phyloP scores from a whole-genome alignment of 2,329 filamentous ascomycete genomes.

The Fusarium sp. region DNA sequence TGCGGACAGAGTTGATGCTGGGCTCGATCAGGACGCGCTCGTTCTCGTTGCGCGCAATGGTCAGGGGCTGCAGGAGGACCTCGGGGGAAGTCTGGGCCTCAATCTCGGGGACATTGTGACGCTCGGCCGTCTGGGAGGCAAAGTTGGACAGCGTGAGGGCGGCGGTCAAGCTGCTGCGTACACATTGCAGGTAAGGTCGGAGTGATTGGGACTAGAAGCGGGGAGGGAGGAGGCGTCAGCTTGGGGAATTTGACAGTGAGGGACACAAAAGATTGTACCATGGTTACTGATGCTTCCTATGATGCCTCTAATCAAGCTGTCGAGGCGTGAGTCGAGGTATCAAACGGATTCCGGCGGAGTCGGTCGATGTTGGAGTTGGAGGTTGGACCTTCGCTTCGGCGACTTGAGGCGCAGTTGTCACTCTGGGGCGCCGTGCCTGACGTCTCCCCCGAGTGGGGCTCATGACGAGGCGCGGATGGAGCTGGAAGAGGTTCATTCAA shows the following conservation, averaged over 20 bases:
- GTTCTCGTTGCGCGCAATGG: conserved; percentile 93
- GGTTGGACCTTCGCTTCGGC: conserved; percentile 40
- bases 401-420: conserved; percentile 38
- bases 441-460: conserved; percentile 45
- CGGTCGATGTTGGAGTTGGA: conserved; percentile 39
- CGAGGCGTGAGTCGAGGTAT: conserved; percentile 21
- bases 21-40: conserved; percentile 96
- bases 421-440: conserved; percentile 42
- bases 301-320: conserved; percentile 13
- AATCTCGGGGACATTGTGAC: conserved; percentile 97
- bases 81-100: conserved; percentile 93
- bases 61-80: conserved; percentile 89
- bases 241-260: conserved; percentile 1
- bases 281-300: conserved; percentile 21
- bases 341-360: conserved; percentile 40
- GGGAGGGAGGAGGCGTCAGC: conserved; percentile 34
- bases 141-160: conserved; percentile 92
- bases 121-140: conserved; percentile 93
- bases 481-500: not conserved
- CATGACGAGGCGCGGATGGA: conserved; percentile 13
- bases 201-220: conserved; percentile 84
- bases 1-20: conserved; percentile 93
- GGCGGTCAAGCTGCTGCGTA: conserved; percentile 91
- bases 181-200: conserved; percentile 94
- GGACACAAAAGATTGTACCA: conserved; percentile 28